Evolutionary conservation across 768 basidiomycete genomes (phyloP), one percentile per base, ranked within the genome.

Genomic region (Chiua virens): DNA sequence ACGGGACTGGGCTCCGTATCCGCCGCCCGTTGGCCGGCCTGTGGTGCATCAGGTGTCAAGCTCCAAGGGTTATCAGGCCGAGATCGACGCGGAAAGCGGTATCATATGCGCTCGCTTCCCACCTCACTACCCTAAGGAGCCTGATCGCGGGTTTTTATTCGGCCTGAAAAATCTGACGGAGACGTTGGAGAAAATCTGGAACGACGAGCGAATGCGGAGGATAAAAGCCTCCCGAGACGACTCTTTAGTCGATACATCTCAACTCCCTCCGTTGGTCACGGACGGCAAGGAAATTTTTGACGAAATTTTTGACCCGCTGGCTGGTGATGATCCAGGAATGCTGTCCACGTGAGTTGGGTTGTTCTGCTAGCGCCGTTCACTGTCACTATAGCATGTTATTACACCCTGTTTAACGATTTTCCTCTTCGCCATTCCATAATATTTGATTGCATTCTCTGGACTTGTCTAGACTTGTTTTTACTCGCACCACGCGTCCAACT

Each of bases 131-230:
- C 85, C 87, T 1, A 83, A 88, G 38, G 80, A 87, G 65, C 90
- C 97, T 20, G 97, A 99, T 70, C 84, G 92, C 45, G 97, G 97
- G 7, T 98, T 98, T 71, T 70, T 98, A 27, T 90, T 89, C 64
- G 97, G 97, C 4, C 70, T 99, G 68, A 87, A 86, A 75, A 92
- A 79, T 64, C 70, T 98, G 27, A 79, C 88, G 11, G 79, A 79
- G 57, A 76, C 88, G 30, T 71, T 99, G 58, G 88, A 89, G 66
- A 79, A 76, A 45, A 90, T 96, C 37, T 98, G 92, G 89, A 86
- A 90, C 53, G 82, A 87, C 53, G 93, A 96, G 71, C 82, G 87
- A 48, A 75, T 85, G 56, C 75, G 81, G 50, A 76, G 87, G 57
- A 81, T 84, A 57, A 87, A 88, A 71, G 66, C 70, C 18, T 75